phyloP scores from a whole-genome alignment of 1,284 basidiomycete species.

The Puccinia triticina region DNA sequence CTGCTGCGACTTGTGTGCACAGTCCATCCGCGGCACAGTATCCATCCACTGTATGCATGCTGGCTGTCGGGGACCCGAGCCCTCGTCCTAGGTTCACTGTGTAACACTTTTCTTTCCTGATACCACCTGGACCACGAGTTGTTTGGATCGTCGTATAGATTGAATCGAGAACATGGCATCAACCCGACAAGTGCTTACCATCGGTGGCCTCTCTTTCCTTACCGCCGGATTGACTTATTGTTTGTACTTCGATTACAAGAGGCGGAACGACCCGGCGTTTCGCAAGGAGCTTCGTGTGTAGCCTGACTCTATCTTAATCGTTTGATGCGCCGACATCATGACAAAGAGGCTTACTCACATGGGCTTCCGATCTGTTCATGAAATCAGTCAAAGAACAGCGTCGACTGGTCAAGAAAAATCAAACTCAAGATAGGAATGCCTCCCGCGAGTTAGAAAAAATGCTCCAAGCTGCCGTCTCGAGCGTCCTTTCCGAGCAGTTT shows the following conservation, averaged over 20 bases:
- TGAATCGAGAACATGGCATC: constrained; percentile 27
- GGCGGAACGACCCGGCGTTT: constrained; percentile 58
- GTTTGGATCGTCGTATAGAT: neutral
- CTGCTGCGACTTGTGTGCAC: no score
- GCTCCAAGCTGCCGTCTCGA: constrained; percentile 40
- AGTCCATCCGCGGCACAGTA: no score
- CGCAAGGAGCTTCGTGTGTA: constrained; percentile 58
- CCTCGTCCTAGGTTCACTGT: no score
- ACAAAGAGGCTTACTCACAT: neutral
- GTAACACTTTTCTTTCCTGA: no score
- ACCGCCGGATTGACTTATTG: constrained; percentile 48
- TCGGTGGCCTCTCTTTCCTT: constrained; percentile 38
- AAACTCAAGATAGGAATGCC: constrained; percentile 26
- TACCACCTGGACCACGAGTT: neutral
- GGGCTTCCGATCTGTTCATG: neutral
- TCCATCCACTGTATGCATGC: no score
- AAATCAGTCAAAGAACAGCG: constrained; percentile 47
- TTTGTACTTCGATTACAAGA: constrained; percentile 59
- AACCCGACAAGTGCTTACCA: constrained; percentile 45
- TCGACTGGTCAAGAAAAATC: constrained; percentile 36
- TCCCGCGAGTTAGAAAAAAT: constrained; percentile 35
- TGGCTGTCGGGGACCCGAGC: no score
- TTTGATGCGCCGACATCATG: neutral
- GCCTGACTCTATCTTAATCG: constrained; percentile 31
- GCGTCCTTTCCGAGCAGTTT: constrained; percentile 41